These are phyloP conservation scores for Paradendryphiella salina DNA, from an alignment of 2,329 filamentous ascomycete species.

Conservation along the genomic window DNA sequence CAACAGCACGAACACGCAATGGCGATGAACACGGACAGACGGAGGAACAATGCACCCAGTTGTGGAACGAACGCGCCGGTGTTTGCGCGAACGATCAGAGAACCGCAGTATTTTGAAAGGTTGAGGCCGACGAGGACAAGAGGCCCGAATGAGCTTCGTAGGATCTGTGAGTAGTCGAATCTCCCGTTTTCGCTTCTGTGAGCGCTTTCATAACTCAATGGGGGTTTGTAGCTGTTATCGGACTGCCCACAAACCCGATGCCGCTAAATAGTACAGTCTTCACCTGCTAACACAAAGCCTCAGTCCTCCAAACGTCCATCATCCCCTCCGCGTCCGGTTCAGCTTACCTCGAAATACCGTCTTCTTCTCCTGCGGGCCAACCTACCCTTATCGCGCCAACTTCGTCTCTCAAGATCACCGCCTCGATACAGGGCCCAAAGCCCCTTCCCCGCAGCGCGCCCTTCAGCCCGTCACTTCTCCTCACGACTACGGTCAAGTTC, in stretches of 20 bases:
- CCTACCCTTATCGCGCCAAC: conserved; percentile 57
- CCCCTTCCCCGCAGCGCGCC: conserved; percentile 86
- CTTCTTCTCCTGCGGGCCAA: conserved; percentile 45
- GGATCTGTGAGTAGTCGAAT: conserved; percentile 70
- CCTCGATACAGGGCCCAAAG: conserved; percentile 89
- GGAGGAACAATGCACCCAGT: conserved; percentile 85
- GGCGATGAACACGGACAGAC: conserved; percentile 63
- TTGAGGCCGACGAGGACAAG: conserved; percentile 60
- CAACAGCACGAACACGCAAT: conserved; percentile 16
- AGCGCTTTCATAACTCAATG: not conserved
- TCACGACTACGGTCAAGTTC: conserved; percentile 94
- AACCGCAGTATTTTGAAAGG: conserved; percentile 52
- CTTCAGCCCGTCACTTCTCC: conserved; percentile 88
- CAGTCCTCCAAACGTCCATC: conserved; percentile 87
- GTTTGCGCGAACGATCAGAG: conserved; percentile 59
- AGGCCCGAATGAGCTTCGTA: conserved; percentile 72
- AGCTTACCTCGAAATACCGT: conserved; percentile 72
- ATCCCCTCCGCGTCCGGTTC: conserved; percentile 93
- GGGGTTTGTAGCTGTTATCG: not conserved
- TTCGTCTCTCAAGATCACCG: conserved; percentile 84
- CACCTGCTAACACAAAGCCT: conserved; percentile 16
- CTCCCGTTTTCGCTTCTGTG: not conserved
- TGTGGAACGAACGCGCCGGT: conserved; percentile 75
- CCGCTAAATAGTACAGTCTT: not conserved
- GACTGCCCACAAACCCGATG: not conserved